phyloP scores from a whole-genome alignment of 2,329 filamentous ascomycete genomes.

The Seiridium cupressi region DNA sequence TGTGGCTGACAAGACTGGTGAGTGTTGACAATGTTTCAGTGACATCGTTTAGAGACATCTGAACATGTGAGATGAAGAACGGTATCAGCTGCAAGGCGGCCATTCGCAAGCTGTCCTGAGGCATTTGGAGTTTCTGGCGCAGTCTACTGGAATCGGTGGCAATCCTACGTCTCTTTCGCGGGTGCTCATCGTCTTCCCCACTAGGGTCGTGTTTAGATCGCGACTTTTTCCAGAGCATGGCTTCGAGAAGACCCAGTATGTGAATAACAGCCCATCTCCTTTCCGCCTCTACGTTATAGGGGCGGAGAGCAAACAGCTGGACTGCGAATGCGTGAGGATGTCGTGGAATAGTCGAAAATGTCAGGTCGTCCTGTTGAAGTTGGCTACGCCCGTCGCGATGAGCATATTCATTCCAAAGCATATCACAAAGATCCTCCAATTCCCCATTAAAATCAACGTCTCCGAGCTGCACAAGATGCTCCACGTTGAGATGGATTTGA shows the following conservation, averaged over 20 bases:
- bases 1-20: conserved; percentile 61
- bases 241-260: conserved; percentile 57
- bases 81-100: conserved; percentile 57
- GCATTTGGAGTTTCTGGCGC: conserved; percentile 44
- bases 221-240: conserved; percentile 34
- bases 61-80: conserved; percentile 50
- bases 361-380: conserved; percentile 75
- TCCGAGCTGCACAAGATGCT: conserved; percentile 49
- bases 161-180: conserved; percentile 51
- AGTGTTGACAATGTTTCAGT: conserved; percentile 57
- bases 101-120: conserved; percentile 41
- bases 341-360: conserved; percentile 48
- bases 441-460: conserved; percentile 38
- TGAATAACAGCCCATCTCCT: conserved; percentile 60
- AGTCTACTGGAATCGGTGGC: conserved; percentile 42
- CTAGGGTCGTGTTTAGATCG: conserved; percentile 18
- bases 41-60: conserved; percentile 50
- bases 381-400: conserved; percentile 68
- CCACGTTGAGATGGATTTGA: conserved; percentile 61
- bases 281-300: conserved; percentile 53
- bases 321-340: conserved; percentile 44
- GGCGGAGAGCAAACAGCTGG: conserved; percentile 50
- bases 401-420: conserved; percentile 76
- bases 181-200: conserved; percentile 37
- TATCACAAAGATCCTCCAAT: conserved; percentile 66